Base-by-base conservation (phyloP, 108 stramenopile genomes). In the Phaeodactylum tricornutum region DNA sequence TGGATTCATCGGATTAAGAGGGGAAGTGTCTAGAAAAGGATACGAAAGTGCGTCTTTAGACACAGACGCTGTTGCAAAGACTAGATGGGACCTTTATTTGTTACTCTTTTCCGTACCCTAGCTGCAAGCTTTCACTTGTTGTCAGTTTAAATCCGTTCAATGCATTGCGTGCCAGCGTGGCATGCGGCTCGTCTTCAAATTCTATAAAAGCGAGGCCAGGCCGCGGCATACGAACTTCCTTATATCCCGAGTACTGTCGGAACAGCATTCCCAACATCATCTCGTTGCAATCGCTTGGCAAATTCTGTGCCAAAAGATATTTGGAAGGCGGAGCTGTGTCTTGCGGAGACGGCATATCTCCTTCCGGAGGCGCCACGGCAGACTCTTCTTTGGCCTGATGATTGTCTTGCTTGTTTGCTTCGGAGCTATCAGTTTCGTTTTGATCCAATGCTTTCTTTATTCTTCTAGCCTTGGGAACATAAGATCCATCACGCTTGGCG, bases 241-340 rank as follows among this genome's bases (percentile, higher is more conserved):
- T 71, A 52, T 77, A 96, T 17, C 94, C 96, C 6, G 65, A 33
- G 69, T 93, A 92, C 58, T 87, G 91, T 50, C 84, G 87, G 60
- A 96, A 97, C 28, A 97, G 62, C 82, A 92, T 90, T 32, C 63
- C 63, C 25, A 97, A 59, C 91, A 93, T 94, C 79, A 82, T 72
- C 61, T 92, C 81, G 55, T 87, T 95, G 63, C 86, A 87, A 44
- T 87, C 81, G 11, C 43, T 6, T n/a, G 88, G 84, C 8, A 90
- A 46, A 51, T 77, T 54, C 38, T 71, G 37, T 8, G 82, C 80
- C 64, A 93, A 66, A 31, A 89, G 44, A 17, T 79, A 73, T 20
- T 79, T 72, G 25, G 82, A 81, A 5, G 91, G 91, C 39, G 54
- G 61, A 0, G 53, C 31, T 8, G 56, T 39, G 9, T 60, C 32